These are phyloP conservation scores for Rosa lucieae DNA, from an alignment of 306 rosid species.

Conservation along the genomic window DNA sequence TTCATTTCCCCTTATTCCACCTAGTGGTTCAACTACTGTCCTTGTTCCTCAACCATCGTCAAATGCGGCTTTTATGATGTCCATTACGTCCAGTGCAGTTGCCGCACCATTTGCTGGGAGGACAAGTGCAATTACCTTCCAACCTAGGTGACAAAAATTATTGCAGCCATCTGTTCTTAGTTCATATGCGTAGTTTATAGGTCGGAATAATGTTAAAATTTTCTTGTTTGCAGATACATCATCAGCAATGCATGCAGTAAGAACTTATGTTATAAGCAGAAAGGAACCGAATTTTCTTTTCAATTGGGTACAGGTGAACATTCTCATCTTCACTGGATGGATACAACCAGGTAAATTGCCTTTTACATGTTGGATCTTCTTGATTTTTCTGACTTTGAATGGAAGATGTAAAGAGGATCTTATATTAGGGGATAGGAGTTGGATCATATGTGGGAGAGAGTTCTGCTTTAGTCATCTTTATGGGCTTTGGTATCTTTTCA, in stretches of 20 bases:
- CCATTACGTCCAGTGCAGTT: conserved; percentile 68
- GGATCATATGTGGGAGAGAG: background rate
- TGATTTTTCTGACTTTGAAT: background rate
- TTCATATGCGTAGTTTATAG: background rate
- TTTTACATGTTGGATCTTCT: background rate
- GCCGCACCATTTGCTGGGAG: conserved; percentile 72
- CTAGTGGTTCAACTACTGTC: conserved; percentile 85
- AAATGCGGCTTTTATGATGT: conserved; percentile 68
- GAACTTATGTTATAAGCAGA: conserved; percentile 79
- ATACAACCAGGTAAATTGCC: conserved; percentile 56
- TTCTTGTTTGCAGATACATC: conserved; percentile 65
- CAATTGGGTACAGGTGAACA: conserved; percentile 64
- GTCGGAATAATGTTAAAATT: conserved; percentile 16
- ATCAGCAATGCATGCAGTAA: conserved; percentile 93
- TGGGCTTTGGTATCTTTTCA: background rate
- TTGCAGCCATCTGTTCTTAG: background rate
- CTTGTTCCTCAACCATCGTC: conserved; percentile 68
- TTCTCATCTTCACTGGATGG: conserved; percentile 94
- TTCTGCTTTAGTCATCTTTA: background rate
- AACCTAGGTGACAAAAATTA: conserved; percentile 66
- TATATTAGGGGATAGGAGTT: background rate
- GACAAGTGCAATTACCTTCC: conserved; percentile 79
- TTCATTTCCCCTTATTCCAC: conserved; percentile 75
- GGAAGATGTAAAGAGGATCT: background rate
- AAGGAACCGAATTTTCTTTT: conserved; percentile 66